Evolutionary conservation across 1,284 basidiomycete genomes (phyloP).

Genomic region (Cryptococcus sp.): DNA sequence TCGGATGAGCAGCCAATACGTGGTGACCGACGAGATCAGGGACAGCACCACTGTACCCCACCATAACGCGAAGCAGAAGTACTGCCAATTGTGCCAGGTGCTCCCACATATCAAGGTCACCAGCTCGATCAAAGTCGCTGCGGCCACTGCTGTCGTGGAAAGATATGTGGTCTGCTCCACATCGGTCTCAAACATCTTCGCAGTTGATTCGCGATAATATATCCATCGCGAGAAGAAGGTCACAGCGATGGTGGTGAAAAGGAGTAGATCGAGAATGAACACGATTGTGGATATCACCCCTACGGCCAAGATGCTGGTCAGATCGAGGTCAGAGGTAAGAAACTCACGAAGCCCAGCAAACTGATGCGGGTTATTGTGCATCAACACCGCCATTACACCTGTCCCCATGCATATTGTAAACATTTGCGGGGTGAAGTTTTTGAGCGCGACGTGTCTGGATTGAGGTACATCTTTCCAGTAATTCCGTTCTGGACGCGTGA

Average conservation of each 20-base stretch:
- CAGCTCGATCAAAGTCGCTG: conserved; percentile 19
- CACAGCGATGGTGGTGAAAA: conserved; percentile 14
- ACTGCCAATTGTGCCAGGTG: conserved; percentile 23
- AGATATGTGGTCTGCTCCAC: conserved; percentile 26
- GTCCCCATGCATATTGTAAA: conserved; percentile 28
- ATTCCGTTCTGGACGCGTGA: conserved; percentile 2
- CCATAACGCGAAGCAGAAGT: conserved; percentile 21
- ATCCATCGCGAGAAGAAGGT: conserved; percentile 22
- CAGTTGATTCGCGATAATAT: conserved; percentile 13
- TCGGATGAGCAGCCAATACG: conserved; percentile 23
- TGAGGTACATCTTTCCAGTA: conserved; percentile 25
- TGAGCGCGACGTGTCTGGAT: conserved; percentile 9
- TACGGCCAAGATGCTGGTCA: conserved; percentile 1
- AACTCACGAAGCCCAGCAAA: conserved; percentile 22
- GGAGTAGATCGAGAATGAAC: conserved; percentile 18
- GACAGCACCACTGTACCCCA: conserved; percentile 17
- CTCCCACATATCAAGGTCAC: conserved; percentile 15
- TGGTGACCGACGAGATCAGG: conserved; percentile 14
- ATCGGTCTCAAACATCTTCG: conserved; percentile 18
- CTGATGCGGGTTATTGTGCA: conserved; percentile 23
- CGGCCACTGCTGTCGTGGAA: conserved; percentile 16
- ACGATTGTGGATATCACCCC: conserved; percentile 20
- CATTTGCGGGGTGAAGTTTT: conserved; percentile 22
- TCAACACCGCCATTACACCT: conserved; percentile 19
- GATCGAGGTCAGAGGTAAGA: not conserved